Percentiles rank a stretch among this genome's conserved stretches.
Conservation (phyloP, 768 basidiomycete genomes). For the Kwoniella shandongensis region DNA sequence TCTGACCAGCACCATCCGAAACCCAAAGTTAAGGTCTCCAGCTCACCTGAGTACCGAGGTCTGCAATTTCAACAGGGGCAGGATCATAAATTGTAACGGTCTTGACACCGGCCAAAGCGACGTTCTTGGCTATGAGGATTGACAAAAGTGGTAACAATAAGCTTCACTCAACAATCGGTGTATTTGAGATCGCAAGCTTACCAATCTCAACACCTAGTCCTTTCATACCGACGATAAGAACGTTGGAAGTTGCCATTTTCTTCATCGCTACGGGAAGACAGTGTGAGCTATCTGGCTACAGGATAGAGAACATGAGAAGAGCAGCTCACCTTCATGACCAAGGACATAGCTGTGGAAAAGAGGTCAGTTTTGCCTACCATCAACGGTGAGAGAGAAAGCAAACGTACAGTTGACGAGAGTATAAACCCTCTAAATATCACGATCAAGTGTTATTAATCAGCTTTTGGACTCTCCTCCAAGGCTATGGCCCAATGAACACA, state of each 20-base stretch:
- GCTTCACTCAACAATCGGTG: not conserved
- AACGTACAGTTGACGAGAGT: constrained; percentile 52
- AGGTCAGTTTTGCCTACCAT: constrained; percentile 18
- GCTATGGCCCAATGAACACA: too few relatives aligned
- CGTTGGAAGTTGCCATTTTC: constrained; percentile 94
- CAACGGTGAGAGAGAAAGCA: not conserved
- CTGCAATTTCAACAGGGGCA: constrained; percentile 78
- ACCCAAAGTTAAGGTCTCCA: too few relatives aligned
- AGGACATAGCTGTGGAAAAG: constrained; percentile 69
- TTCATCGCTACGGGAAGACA: constrained; percentile 79
- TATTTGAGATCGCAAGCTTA: constrained; percentile 48
- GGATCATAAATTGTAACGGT: constrained; percentile 95
- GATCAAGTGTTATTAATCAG: constrained; percentile 12
- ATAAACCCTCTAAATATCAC: constrained; percentile 42
- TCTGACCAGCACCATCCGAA: not conserved
- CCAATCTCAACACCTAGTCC: constrained; percentile 97
- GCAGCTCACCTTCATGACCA: constrained; percentile 82
- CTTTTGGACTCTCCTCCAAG: too few relatives aligned
- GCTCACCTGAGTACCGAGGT: constrained; percentile 86
- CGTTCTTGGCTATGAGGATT: constrained; percentile 73
- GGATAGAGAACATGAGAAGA: not conserved
- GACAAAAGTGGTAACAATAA: not conserved
- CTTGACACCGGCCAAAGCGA: constrained; percentile 93
- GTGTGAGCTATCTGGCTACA: constrained; percentile 26
- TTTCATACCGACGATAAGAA: constrained; percentile 85